These are phyloP conservation scores for Conticribra weissflogii DNA, from an alignment of 108 stramenopile species.

Conservation along the genomic window DNA sequence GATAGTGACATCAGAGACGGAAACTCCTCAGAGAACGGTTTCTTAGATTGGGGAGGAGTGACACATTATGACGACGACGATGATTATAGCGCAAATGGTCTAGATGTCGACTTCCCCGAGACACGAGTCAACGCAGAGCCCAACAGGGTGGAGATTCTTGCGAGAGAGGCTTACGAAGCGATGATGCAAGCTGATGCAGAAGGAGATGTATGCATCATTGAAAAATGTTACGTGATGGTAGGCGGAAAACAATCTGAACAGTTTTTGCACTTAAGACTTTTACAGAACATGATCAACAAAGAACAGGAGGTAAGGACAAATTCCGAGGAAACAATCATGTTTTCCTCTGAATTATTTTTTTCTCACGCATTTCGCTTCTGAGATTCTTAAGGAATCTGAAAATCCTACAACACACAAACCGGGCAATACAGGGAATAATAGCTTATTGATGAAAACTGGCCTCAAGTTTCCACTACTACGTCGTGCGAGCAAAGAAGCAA, in stretches of 20 bases:
- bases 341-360: not conserved
- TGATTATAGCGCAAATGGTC: not conserved
- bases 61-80: not conserved
- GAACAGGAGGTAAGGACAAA: slow-evolving; percentile 14
- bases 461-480: no score
- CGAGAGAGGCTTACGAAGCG: slow-evolving; percentile 8
- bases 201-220: slow-evolving; percentile 9
- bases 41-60: not conserved
- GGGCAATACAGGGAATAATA: no score
- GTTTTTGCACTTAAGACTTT: slow-evolving; percentile 21
- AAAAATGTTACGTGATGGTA: slow-evolving; percentile 35
- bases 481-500: not conserved
- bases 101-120: not conserved
- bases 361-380: no score
- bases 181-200: slow-evolving; percentile 1
- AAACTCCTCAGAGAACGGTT: not conserved
- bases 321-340: not conserved
- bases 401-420: not conserved
- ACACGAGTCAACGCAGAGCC: not conserved
- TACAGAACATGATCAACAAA: slow-evolving; percentile 26
- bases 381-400: not conserved
- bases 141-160: not conserved
- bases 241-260: slow-evolving; percentile 27
- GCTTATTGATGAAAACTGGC: no score
- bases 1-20: not conserved